A percentile compares a stretch with the other conserved stretches of the same genome.
phyloP scores from a whole-genome alignment of 352 stramenopile genomes.

The Phytophthora boehmeriae region DNA sequence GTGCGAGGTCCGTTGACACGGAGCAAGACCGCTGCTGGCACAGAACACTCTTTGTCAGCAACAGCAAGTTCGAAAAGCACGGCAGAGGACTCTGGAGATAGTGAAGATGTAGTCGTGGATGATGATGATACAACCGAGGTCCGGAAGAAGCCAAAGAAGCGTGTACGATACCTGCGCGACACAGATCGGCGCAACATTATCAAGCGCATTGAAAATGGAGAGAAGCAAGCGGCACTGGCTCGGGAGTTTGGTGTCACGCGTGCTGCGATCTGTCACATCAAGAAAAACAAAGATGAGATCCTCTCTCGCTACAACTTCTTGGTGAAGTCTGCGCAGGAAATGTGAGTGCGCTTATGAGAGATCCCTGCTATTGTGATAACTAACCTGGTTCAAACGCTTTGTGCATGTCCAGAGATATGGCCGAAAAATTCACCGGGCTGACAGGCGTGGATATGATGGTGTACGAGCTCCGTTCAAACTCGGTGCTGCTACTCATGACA shows the following conservation, averaged over 20 bases:
- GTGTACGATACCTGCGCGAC: constrained; percentile 59
- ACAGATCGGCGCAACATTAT: constrained; percentile 71
- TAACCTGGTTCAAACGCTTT: background rate
- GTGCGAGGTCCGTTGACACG: background rate
- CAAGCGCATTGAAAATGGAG: constrained; percentile 64
- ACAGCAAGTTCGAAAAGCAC: background rate
- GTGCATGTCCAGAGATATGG: constrained; percentile 27
- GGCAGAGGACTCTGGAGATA: constrained; percentile 6
- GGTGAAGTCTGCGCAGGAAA: constrained; percentile 57
- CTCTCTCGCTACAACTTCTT: constrained; percentile 68
- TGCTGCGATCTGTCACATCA: constrained; percentile 79
- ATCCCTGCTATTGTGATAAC: background rate
- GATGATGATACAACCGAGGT: constrained; percentile 5
- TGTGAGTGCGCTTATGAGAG: constrained; percentile 31
- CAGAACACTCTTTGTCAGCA: background rate
- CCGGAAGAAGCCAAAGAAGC: constrained; percentile 40
- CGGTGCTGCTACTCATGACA: constrained; percentile 53
- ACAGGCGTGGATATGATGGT: constrained; percentile 41
- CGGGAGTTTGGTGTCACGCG: constrained; percentile 73
- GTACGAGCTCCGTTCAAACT: constrained; percentile 47
- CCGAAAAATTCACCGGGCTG: constrained; percentile 36
- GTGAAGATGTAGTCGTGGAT: background rate
- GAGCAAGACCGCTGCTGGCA: constrained; percentile 5
- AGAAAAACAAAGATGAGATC: constrained; percentile 79
- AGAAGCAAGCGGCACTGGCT: constrained; percentile 66